Conservation (phyloP, 2,329 filamentous ascomycete genomes). For the Cryphonectria radicalis region DNA sequence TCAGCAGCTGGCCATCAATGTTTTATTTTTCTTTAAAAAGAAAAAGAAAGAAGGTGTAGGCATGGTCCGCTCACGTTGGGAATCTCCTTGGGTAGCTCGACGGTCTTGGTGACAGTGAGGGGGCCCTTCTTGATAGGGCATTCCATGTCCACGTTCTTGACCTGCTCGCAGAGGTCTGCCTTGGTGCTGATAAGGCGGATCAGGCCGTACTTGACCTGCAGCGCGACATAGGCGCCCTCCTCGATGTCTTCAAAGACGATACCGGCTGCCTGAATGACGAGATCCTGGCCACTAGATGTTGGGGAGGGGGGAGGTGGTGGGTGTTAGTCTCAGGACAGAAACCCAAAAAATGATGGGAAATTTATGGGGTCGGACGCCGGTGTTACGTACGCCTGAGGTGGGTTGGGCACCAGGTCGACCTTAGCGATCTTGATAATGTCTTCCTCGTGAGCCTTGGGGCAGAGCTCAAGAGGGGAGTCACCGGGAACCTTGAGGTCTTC, state of each 20-base stretch:
- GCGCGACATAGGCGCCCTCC: conserved; percentile 77
- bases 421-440: conserved; percentile 77
- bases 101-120: conserved; percentile 74
- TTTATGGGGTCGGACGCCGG: conserved; percentile 9
- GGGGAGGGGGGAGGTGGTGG: not conserved
- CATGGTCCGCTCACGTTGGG: conserved; percentile 69
- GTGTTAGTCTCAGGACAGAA: conserved; percentile 11
- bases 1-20: conserved; percentile 3
- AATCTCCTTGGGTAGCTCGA: conserved; percentile 84
- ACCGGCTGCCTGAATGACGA: conserved; percentile 80
- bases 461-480: conserved; percentile 83
- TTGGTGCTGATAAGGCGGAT: conserved; percentile 84
- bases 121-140: conserved; percentile 86
- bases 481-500: conserved; percentile 73
- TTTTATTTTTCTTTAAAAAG: not conserved
- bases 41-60: no score
- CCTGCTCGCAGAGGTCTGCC: conserved; percentile 86
- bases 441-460: conserved; percentile 64
- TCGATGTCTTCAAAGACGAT: conserved; percentile 73
- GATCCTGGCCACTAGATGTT: conserved; percentile 68
- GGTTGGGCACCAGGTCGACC: conserved; percentile 85
- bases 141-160: conserved; percentile 82
- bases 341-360: not conserved
- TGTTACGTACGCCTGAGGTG: conserved; percentile 75
- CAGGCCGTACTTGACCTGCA: conserved; percentile 92